Conservation (phyloP, 2,329 filamentous ascomycete genomes). For the Colletotrichum acutatum region DNA sequence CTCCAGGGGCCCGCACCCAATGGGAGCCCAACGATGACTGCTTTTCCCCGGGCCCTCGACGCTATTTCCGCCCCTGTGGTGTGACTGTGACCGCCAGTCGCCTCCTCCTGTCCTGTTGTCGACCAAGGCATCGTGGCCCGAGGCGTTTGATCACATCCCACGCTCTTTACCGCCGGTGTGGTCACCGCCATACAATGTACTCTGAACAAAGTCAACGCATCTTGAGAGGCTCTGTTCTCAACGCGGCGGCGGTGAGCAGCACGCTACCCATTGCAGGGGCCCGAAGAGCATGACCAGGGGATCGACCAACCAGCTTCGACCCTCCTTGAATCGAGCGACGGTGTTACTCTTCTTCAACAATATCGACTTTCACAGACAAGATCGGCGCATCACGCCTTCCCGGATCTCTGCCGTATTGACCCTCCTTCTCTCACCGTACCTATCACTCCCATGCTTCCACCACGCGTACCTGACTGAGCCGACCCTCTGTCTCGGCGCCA, state of each 20-base stretch:
- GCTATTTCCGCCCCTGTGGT: slow-evolving; percentile 14
- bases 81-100: not conserved
- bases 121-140: not conserved
- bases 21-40: slow-evolving; percentile 4
- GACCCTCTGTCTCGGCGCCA: slow-evolving; percentile 21
- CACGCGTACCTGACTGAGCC: slow-evolving; percentile 20
- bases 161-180: not conserved
- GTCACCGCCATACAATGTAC: not conserved
- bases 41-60: not conserved
- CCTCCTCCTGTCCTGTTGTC: not conserved
- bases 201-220: not conserved
- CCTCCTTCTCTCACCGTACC: not conserved
- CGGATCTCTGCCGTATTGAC: slow-evolving; percentile 15
- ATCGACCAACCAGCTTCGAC: not conserved
- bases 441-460: not conserved
- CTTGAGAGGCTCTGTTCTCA: not conserved
- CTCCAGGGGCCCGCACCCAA: slow-evolving; percentile 12
- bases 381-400: slow-evolving; percentile 15
- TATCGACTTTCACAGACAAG: slow-evolving; percentile 8
- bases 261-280: slow-evolving; percentile 4
- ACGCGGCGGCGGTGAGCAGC: slow-evolving; percentile 24
- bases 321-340: not conserved
- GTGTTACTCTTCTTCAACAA: slow-evolving; percentile 20
- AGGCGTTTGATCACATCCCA: not conserved
- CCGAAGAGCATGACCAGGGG: not conserved